Evolutionary conservation across 177 flowering plant genomes (phyloP).

Genomic region (Vitis hybrid): DNA sequence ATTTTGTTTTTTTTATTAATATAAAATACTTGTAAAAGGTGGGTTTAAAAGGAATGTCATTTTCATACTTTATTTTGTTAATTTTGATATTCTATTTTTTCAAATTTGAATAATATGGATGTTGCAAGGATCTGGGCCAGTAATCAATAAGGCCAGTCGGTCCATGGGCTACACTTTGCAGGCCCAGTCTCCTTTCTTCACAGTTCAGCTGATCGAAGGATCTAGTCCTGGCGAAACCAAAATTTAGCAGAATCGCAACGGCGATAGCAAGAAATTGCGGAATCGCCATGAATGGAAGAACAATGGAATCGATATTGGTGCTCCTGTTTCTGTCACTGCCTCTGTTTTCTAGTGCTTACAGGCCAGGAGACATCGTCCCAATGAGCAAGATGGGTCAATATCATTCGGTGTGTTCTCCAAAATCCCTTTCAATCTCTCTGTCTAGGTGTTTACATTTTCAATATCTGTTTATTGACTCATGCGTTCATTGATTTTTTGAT

Average conservation of each 20-base stretch:
- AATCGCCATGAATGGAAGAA: constrained; percentile 12
- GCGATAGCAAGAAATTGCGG: constrained; percentile 16
- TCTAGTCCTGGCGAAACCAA: not conserved
- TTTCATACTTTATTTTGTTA: no score
- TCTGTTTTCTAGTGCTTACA: constrained; percentile 49
- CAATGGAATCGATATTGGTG: not conserved
- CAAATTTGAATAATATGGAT: no score
- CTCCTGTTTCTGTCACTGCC: constrained; percentile 15
- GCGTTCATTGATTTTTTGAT: constrained; percentile 3
- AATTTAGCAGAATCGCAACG: not conserved
- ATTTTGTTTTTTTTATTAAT: no score
- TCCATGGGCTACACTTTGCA: no score
- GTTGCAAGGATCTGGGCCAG: no score
- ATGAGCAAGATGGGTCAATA: constrained; percentile 96
- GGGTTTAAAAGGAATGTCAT: no score
- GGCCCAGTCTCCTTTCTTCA: not conserved
- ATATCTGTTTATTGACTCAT: not conserved
- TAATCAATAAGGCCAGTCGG: no score
- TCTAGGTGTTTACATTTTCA: constrained; percentile 1
- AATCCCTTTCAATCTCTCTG: not conserved
- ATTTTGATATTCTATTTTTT: no score
- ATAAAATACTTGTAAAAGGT: no score
- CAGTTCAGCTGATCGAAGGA: not conserved
- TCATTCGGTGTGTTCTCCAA: constrained; percentile 58
- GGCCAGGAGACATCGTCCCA: constrained; percentile 94